Conservation (phyloP, 2,329 filamentous ascomycete genomes). For the Xylogone sp. region DNA sequence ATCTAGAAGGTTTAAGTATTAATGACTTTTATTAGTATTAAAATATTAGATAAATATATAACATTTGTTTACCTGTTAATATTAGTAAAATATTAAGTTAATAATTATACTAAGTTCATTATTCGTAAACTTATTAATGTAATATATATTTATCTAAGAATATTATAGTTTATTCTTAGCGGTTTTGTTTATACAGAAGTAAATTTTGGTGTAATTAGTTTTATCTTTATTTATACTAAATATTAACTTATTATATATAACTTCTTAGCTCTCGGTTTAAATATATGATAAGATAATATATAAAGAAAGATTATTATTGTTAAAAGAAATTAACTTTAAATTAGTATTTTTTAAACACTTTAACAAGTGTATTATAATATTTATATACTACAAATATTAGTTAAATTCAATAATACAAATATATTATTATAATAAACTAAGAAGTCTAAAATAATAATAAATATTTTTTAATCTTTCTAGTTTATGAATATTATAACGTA, state of each 20-base stretch:
- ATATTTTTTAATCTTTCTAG: slow-evolving; percentile 3
- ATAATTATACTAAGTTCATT: no score
- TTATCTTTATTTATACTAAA: slow-evolving; percentile 1
- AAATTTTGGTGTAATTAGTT: slow-evolving; percentile 3
- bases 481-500: background rate
- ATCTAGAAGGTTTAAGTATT: no score
- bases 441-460: no score
- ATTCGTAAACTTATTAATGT: no score
- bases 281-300: slow-evolving; percentile 6
- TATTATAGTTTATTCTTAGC: slow-evolving; percentile 1
- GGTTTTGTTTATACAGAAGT: no score
- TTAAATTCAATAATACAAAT: background rate
- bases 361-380: background rate
- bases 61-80: no score
- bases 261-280: slow-evolving; percentile 4
- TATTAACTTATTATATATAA: slow-evolving; percentile 2
- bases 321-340: background rate
- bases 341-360: background rate
- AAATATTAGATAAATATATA: no score
- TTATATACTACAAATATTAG: background rate
- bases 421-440: background rate
- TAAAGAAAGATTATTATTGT: background rate
- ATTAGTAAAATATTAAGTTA: no score
- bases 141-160: background rate
- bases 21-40: no score